Evolutionary conservation across 208 protist species (phyloP), one percentile per base, ranked within the genome.

Genomic region (Trypanosoma lewisi): DNA sequence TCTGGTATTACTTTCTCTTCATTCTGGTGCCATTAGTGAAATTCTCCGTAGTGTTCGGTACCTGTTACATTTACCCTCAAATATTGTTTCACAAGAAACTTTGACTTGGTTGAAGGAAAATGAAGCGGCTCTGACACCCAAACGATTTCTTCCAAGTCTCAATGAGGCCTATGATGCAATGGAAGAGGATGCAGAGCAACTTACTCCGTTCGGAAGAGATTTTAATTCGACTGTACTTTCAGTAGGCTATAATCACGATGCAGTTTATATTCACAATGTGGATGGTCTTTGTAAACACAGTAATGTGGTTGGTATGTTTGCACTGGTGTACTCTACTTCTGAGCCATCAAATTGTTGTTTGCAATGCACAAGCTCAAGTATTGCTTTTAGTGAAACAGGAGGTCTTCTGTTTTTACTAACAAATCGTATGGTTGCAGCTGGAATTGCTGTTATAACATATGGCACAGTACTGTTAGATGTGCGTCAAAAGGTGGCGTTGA

Each of bases 1-100:
- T 31, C 72, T 87, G 7, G 28, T 91, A 17, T 53, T 95, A 30
- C 60, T 96, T 27, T 58, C 87, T 0, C 60, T 94, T 42, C 91
- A 95, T 55, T 75, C 85, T 42, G 89, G 87, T 11, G 36, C 73
- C 28, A 78, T 94, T 23, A 85, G 82, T 53, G 85, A 94, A 55
- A 61, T 85, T 44, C 63, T 96, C 54, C 78, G 83, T 2, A 65
- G 73, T 21, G 80, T 72, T 16, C 81, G 87, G 16, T 67, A 80
- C 44, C 73, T 96, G 31, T 71, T 96, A 17, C 82, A 80, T 28
- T 37, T 59, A 23, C 82, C 85, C 11, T 28, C 34, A 0, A 49
- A 58, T 2, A 21, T 54, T 23, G 54, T 85, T 2, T 90, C 85
- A 0, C 67, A 53, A 2, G 44, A 31, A 1, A 50, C 85, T 7